These are phyloP conservation scores for Monosporascus ibericus DNA, from an alignment of 2,329 filamentous ascomycete species.

Conservation along the genomic window DNA sequence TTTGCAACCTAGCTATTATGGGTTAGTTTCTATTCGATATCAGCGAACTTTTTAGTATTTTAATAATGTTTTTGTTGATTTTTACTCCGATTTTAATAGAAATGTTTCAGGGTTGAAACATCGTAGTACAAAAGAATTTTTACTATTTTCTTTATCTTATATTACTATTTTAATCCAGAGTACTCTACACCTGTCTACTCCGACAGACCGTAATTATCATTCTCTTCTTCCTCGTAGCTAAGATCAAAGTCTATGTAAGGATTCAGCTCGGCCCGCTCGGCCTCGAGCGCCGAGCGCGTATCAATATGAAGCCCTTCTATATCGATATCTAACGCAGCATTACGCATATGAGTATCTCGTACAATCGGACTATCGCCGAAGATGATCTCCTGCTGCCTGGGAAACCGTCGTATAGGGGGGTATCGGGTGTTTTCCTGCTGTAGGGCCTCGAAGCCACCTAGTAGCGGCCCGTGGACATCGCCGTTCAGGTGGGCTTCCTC, in stretches of 20 bases:
- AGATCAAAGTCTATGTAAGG: conserved; percentile 5
- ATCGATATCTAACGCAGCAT: conserved; percentile 10
- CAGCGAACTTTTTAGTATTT: too few relatives aligned
- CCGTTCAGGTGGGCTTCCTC: conserved; percentile 41
- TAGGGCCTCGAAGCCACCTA: conserved; percentile 34
- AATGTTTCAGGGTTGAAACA: too few relatives aligned
- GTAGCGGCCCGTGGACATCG: conserved; percentile 37
- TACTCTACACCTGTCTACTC: too few relatives aligned
- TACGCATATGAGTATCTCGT: conserved; percentile 4
- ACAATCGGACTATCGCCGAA: background rate
- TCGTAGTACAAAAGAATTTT: too few relatives aligned
- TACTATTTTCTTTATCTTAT: too few relatives aligned
- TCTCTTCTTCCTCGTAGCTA: conserved; percentile 7
- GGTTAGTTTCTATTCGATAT: too few relatives aligned
- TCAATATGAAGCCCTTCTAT: conserved; percentile 7
- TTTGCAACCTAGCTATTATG: too few relatives aligned
- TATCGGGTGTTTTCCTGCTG: conserved; percentile 36
- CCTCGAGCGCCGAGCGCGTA: conserved; percentile 7
- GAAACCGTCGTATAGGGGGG: background rate
- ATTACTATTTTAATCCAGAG: too few relatives aligned
- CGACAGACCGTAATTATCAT: background rate
- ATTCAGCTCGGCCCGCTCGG: conserved; percentile 7
- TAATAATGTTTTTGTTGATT: too few relatives aligned
- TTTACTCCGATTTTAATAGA: too few relatives aligned
- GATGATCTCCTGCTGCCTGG: conserved; percentile 7